A percentile compares a stretch with the other conserved stretches of the same genome.
These are phyloP conservation scores for Malania oleifera DNA, from an alignment of 164 flowering plant species.

Conservation along the genomic window DNA sequence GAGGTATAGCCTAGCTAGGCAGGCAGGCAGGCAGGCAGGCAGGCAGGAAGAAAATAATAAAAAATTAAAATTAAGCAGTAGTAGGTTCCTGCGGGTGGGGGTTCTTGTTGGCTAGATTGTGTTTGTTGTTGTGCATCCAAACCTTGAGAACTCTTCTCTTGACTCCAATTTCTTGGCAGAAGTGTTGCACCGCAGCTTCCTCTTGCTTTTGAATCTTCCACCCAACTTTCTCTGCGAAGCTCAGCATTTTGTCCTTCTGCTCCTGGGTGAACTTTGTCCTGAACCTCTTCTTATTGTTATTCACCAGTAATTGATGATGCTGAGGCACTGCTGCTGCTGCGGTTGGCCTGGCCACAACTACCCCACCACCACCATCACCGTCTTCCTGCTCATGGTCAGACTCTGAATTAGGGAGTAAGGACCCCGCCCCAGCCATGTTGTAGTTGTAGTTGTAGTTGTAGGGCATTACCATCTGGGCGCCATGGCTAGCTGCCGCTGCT, in stretches of 20 bases:
- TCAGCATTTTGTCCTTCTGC: slow-evolving; percentile 85
- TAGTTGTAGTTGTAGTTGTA: slow-evolving; percentile 36
- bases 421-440: no score
- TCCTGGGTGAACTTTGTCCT: slow-evolving; percentile 81
- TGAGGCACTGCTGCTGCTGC: no score
- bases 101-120: slow-evolving; percentile 60
- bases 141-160: slow-evolving; percentile 88
- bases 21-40: no score
- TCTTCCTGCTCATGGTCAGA: slow-evolving; percentile 51
- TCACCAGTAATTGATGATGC: no score
- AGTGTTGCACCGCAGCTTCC: slow-evolving; percentile 68
- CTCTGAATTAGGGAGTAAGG: slow-evolving; percentile 40
- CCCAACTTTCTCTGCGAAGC: slow-evolving; percentile 79
- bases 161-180: slow-evolving; percentile 85
- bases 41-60: not conserved
- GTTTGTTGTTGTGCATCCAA: slow-evolving; percentile 98
- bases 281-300: slow-evolving; percentile 79
- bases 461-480: slow-evolving; percentile 48
- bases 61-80: not conserved
- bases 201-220: slow-evolving; percentile 93
- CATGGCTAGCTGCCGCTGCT: not conserved
- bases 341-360: slow-evolving; percentile 21
- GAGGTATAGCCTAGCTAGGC: no score
- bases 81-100: no score
- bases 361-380: slow-evolving; percentile 9